phyloP scores from a whole-genome alignment of 164 flowering plant species.

The Magnolia changhungtana region DNA sequence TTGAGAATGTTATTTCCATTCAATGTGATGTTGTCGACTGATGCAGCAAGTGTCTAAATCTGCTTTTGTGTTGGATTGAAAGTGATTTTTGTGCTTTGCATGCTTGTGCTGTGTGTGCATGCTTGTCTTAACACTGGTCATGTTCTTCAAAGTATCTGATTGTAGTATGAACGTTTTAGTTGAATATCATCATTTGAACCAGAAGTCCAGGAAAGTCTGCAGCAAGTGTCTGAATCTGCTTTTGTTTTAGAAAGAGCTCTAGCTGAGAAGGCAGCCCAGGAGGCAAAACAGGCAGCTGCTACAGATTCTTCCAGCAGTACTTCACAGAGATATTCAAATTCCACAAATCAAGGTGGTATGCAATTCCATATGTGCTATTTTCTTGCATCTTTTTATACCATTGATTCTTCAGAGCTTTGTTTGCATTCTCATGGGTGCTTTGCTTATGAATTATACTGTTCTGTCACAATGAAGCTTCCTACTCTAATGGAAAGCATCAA shows the following conservation, averaged over 20 bases:
- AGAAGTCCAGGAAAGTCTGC: not conserved
- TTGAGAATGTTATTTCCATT: not conserved
- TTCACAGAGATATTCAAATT: conserved; percentile 32
- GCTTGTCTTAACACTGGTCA: not conserved
- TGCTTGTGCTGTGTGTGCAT: not conserved
- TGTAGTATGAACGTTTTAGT: not conserved
- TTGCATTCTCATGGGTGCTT: not conserved
- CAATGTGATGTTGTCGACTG: not conserved
- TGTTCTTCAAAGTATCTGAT: not conserved
- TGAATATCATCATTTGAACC: not conserved
- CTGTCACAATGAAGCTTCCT: not conserved
- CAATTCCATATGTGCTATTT: not conserved
- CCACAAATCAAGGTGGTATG: not conserved
- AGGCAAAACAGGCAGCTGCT: conserved; percentile 33
- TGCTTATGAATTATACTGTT: conserved; percentile 6
- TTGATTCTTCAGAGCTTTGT: not conserved
- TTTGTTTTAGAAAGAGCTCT: conserved; percentile 65
- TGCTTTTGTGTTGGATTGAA: too few relatives aligned
- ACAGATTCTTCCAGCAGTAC: conserved; percentile 34
- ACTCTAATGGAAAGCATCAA: not conserved
- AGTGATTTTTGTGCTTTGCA: too few relatives aligned
- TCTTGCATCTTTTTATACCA: not conserved
- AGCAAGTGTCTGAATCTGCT: too few relatives aligned
- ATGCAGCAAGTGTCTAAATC: not conserved
- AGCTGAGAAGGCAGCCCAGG: conserved; percentile 35